Evolutionary conservation across 2,329 filamentous ascomycete species (phyloP), one percentile per base, ranked within the genome.

Genomic region (Bipolaris oryzae): DNA sequence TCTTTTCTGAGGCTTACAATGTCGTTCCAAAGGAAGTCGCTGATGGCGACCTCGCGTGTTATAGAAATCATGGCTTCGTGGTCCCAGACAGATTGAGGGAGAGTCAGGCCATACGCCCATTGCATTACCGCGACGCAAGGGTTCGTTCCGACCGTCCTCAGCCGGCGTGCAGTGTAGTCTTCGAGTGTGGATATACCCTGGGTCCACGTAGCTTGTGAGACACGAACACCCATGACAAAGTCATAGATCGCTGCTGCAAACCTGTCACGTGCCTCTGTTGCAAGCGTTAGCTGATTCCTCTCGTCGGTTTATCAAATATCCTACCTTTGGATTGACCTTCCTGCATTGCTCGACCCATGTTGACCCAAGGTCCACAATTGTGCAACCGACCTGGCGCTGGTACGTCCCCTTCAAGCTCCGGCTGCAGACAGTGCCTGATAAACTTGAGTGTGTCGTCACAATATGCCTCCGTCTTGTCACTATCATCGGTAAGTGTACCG

Each of bases 1-100:
- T 61, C 58, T 47, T 59, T 59, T 21, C 53, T 55, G 31, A 61
- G 42, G 13, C 52, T 60, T 10, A 51, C 53, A n/a, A 57, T 60
- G 7, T 62, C 57, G 33, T 62, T 62, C 48, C 47, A 59, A 3
- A 59, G 50, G 28, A 57, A 62, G 34, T 45, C 50, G 10, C 46
- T 44, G 4, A 57, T 50, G 21, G 53, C 46, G 20, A 60, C 56
- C 28, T 62, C 59, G 33, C 39, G 53, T 5, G 54, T 47, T 20
- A 61, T 54, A 23, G 23, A 43, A 39, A 41, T 18, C 18, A 53
- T 38, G 20, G 51, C 51, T 45, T 55, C 55, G 15, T 60, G 58
- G 7, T 55, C 39, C 50, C 55, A 60, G 5, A 58, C 42, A 2
- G 46, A 41, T 11, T 28, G 25, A 11, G 58, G 58, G 4, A 60